Evolutionary conservation across 148 eudicot genomes (phyloP).

Genomic region (Vaccinium myrtillus): DNA sequence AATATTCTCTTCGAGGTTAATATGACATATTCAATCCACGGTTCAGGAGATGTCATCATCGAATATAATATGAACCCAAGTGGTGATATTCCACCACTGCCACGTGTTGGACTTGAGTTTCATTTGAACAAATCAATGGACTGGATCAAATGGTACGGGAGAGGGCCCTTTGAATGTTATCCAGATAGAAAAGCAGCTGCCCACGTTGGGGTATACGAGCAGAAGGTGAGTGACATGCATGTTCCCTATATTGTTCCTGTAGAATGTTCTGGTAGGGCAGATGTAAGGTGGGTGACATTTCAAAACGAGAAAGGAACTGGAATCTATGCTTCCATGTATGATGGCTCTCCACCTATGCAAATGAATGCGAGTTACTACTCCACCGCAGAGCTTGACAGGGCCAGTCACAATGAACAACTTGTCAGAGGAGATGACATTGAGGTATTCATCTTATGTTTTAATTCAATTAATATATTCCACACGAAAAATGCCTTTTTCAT

Average conservation of each 20-base stretch:
- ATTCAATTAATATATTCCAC: not conserved
- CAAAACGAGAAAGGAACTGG: conserved; percentile 62
- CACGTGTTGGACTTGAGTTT: conserved; percentile 87
- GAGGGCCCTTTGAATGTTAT: conserved; percentile 93
- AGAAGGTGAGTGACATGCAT: conserved; percentile 75
- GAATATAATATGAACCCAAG: conserved; percentile 57
- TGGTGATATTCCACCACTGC: conserved; percentile 78
- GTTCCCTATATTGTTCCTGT: conserved; percentile 93
- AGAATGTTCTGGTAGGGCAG: conserved; percentile 90
- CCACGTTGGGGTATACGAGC: conserved; percentile 65
- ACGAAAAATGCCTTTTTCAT: not conserved
- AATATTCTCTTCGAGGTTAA: conserved; percentile 43
- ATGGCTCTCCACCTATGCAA: conserved; percentile 86
- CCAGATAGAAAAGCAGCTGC: conserved; percentile 94
- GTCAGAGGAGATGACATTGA: conserved; percentile 75
- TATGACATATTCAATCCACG: conserved; percentile 53
- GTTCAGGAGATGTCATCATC: conserved; percentile 82
- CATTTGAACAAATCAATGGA: conserved; percentile 70
- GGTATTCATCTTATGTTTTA: conserved; percentile 33
- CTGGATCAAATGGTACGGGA: conserved; percentile 79
- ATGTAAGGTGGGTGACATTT: conserved; percentile 91
- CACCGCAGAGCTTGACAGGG: conserved; percentile 74
- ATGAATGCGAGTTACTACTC: conserved; percentile 86
- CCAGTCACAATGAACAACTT: conserved; percentile 79
- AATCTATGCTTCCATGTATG: conserved; percentile 67